phyloP scores from a whole-genome alignment of 164 flowering plant genomes.

The Paratinospora sagittata region DNA sequence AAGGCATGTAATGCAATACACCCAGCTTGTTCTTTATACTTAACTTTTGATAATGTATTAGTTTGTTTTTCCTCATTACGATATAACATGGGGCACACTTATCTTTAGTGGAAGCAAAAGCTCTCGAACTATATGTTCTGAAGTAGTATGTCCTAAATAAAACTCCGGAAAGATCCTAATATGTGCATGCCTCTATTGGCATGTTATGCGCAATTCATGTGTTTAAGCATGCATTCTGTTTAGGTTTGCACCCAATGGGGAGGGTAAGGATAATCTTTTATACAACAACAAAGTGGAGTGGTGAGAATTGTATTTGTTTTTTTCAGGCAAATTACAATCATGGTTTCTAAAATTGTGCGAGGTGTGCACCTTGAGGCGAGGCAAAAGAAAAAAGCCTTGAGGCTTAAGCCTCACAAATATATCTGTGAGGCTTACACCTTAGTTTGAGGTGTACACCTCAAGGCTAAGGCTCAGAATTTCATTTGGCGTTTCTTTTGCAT shows the following conservation, averaged over 20 bases:
- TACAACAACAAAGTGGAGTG: neutral
- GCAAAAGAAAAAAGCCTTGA: no score
- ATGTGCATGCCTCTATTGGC: neutral
- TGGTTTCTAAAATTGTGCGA: no score
- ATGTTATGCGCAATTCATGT: neutral
- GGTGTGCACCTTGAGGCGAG: no score
- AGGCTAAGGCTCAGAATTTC: no score
- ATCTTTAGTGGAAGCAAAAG: neutral
- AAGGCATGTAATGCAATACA: constrained; percentile 46
- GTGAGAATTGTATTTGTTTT: neutral
- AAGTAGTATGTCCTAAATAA: no score
- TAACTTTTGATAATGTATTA: neutral
- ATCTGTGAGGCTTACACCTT: no score
- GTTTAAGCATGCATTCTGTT: neutral
- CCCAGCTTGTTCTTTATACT: neutral
- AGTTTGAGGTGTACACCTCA: no score
- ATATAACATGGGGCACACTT: neutral
- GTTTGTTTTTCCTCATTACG: neutral
- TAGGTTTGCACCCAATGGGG: neutral
- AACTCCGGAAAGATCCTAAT: neutral
- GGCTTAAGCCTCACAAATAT: no score
- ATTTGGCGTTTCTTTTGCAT: no score
- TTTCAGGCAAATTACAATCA: no score
- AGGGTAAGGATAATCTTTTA: neutral
- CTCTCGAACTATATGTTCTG: neutral